These are phyloP conservation scores for Ceratocystis cubensis DNA, from an alignment of 2,329 filamentous ascomycete genomes.

Conservation along the genomic window DNA sequence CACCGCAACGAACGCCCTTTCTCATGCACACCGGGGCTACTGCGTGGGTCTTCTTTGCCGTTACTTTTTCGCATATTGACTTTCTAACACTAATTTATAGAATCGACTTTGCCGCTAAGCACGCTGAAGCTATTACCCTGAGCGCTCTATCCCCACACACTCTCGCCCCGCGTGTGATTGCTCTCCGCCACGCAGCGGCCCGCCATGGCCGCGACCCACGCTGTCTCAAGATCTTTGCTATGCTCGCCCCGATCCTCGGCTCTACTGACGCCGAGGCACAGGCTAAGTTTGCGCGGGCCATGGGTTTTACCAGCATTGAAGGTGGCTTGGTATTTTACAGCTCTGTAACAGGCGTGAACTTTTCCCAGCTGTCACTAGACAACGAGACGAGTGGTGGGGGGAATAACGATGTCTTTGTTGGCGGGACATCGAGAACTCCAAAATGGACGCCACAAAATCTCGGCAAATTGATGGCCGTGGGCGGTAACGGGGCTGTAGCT, in stretches of 20 bases:
- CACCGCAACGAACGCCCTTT: slow-evolving; percentile 50
- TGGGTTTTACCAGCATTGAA: slow-evolving; percentile 43
- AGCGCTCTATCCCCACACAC: slow-evolving; percentile 44
- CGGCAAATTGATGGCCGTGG: slow-evolving; percentile 28
- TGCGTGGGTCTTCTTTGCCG: slow-evolving; percentile 25
- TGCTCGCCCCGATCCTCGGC: slow-evolving; percentile 47
- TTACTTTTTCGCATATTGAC: background rate
- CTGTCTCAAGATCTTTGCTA: slow-evolving; percentile 48
- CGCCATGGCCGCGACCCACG: slow-evolving; percentile 40
- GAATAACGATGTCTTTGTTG: slow-evolving; percentile 23
- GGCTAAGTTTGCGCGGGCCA: slow-evolving; percentile 36
- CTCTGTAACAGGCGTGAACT: slow-evolving; percentile 54
- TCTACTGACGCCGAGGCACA: slow-evolving; percentile 48
- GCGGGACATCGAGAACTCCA: slow-evolving; percentile 38
- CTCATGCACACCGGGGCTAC: slow-evolving; percentile 54
- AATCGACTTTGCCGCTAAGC: slow-evolving; percentile 47
- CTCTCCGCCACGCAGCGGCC: slow-evolving; percentile 41
- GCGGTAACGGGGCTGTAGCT: slow-evolving; percentile 26
- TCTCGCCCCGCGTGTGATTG: slow-evolving; percentile 43
- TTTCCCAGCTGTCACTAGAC: slow-evolving; percentile 48
- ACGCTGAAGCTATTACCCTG: slow-evolving; percentile 54
- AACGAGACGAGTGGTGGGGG: slow-evolving; percentile 40
- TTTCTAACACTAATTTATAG: slow-evolving; percentile 30
- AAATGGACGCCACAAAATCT: slow-evolving; percentile 30
- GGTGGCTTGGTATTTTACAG: slow-evolving; percentile 53